phyloP scores from a whole-genome alignment of 352 stramenopile genomes.

The Globisporangium paroecandrum region DNA sequence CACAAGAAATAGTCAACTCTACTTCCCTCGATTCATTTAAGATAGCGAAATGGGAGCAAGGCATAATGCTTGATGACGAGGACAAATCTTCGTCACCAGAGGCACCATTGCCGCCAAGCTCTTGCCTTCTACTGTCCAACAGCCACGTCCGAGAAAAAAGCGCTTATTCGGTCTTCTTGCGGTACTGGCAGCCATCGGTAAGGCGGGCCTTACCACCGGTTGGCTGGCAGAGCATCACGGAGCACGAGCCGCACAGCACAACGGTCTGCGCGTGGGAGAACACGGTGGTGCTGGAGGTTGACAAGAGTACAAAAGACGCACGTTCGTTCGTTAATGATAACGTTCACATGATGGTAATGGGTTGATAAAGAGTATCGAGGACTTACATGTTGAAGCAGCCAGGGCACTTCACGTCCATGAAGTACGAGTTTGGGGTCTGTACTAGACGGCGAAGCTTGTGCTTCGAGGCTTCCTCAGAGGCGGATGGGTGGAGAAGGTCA shows the following conservation, averaged over 20 bases:
- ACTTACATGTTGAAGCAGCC: conserved; percentile 99
- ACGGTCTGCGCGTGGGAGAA: conserved; percentile 99
- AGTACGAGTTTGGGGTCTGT: conserved; percentile 99
- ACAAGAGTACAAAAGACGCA: not conserved
- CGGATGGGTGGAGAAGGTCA: conserved; percentile 97
- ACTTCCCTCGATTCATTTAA: conserved; percentile 53
- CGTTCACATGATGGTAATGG: not conserved
- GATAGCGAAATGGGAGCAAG: conserved; percentile 16
- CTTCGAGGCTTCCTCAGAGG: conserved; percentile 94
- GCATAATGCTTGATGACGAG: not conserved
- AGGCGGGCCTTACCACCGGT: conserved; percentile 97
- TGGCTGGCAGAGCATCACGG: conserved; percentile 98
- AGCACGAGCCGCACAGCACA: conserved; percentile 96
- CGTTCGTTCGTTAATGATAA: not conserved
- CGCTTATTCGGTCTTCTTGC: conserved; percentile 99
- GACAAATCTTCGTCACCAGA: not conserved
- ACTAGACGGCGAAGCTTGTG: conserved; percentile 99
- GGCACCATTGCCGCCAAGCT: conserved; percentile 10
- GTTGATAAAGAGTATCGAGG: not conserved
- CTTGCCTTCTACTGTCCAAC: conserved; percentile 33
- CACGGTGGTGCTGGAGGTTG: conserved; percentile 90
- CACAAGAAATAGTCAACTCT: conserved; percentile 71
- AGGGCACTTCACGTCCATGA: conserved; percentile 99
- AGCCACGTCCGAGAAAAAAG: conserved; percentile 17
- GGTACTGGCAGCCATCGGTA: conserved; percentile 99